Evolutionary conservation across 495 filamentous ascomycete species (phyloP).

Genomic region (Penicillium canariense): DNA sequence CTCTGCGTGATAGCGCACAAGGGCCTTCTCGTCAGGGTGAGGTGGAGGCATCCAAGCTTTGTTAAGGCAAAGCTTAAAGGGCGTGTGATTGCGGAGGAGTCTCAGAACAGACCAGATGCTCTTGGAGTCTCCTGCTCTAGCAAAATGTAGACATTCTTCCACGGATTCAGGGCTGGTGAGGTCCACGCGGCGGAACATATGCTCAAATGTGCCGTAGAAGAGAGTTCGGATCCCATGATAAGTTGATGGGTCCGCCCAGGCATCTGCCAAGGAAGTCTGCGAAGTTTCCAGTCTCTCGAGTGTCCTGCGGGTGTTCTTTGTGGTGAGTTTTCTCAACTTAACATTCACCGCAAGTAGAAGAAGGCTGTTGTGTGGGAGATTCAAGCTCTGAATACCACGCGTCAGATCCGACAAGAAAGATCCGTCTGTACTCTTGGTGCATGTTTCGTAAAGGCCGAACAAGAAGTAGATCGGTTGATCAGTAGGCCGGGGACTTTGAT

Average conservation of each 20-base stretch:
- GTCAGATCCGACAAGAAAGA: constrained; percentile 33
- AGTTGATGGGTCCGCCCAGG: constrained; percentile 27
- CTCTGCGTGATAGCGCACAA: constrained; percentile 32
- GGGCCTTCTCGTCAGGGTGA: constrained; percentile 29
- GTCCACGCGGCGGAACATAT: constrained; percentile 35
- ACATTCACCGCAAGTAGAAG: constrained; percentile 30
- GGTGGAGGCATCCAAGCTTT: constrained; percentile 32
- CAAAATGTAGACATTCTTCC: constrained; percentile 29
- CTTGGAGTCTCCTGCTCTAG: constrained; percentile 33
- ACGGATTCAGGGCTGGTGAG: constrained; percentile 32
- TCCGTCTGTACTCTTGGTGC: constrained; percentile 3
- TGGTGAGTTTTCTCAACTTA: constrained; percentile 23
- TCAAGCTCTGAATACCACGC: constrained; percentile 30
- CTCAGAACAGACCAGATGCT: constrained; percentile 35
- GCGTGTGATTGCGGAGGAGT: constrained; percentile 38
- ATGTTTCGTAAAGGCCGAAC: constrained; percentile 32
- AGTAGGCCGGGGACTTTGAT: constrained; percentile 12
- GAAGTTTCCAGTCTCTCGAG: constrained; percentile 34
- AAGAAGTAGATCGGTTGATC: constrained; percentile 28
- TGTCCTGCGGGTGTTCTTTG: constrained; percentile 22
- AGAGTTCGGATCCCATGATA: constrained; percentile 26
- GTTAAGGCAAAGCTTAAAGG: constrained; percentile 39
- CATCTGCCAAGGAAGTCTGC: constrained; percentile 26
- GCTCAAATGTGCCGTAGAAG: constrained; percentile 31
- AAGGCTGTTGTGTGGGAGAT: constrained; percentile 35